A percentile compares a stretch with the other conserved stretches of the same genome.
phyloP scores from a whole-genome alignment of 2,329 filamentous ascomycete species.

The Scedosporium apiospermum region DNA sequence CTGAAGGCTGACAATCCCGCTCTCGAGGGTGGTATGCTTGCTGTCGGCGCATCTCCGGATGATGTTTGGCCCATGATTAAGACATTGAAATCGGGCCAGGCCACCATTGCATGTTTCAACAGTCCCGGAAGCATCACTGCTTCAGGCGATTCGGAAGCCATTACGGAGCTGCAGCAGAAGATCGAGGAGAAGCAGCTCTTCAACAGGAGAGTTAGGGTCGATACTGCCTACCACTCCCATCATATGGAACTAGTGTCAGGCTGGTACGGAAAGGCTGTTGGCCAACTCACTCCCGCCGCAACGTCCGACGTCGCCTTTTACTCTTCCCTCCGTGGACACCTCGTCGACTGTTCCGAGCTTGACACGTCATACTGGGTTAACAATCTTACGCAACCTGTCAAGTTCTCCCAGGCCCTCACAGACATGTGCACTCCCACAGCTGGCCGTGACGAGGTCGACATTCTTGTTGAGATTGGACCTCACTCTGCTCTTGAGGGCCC shows the following conservation, averaged over 20 bases:
- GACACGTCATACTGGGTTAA: slow-evolving; percentile 32
- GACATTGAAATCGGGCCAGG: slow-evolving; percentile 8
- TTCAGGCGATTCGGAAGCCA: slow-evolving; percentile 18
- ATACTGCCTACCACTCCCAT: slow-evolving; percentile 19
- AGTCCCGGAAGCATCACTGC: slow-evolving; percentile 24
- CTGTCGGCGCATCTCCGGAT: slow-evolving; percentile 9
- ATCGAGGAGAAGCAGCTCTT: slow-evolving; percentile 11
- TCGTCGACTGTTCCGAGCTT: slow-evolving; percentile 17
- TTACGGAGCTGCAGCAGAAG: slow-evolving; percentile 12
- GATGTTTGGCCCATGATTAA: background rate
- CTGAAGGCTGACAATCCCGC: background rate
- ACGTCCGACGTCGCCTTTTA: slow-evolving; percentile 7
- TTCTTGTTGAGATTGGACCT: slow-evolving; percentile 33
- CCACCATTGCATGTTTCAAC: slow-evolving; percentile 27
- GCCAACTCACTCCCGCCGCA: slow-evolving; percentile 13
- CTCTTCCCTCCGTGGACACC: slow-evolving; percentile 3
- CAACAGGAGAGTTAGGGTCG: slow-evolving; percentile 11
- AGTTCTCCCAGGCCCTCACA: slow-evolving; percentile 30
- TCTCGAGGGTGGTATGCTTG: slow-evolving; percentile 20
- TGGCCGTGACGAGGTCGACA: slow-evolving; percentile 18
- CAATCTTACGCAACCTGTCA: slow-evolving; percentile 35
- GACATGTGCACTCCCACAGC: slow-evolving; percentile 20
- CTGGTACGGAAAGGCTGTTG: slow-evolving; percentile 15
- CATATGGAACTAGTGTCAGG: slow-evolving; percentile 20
- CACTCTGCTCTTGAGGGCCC: slow-evolving; percentile 25